A percentile compares a stretch with the other conserved stretches of the same genome.
phyloP scores from a whole-genome alignment of 2,329 filamentous ascomycete species.

The Sporothrix globosa region DNA sequence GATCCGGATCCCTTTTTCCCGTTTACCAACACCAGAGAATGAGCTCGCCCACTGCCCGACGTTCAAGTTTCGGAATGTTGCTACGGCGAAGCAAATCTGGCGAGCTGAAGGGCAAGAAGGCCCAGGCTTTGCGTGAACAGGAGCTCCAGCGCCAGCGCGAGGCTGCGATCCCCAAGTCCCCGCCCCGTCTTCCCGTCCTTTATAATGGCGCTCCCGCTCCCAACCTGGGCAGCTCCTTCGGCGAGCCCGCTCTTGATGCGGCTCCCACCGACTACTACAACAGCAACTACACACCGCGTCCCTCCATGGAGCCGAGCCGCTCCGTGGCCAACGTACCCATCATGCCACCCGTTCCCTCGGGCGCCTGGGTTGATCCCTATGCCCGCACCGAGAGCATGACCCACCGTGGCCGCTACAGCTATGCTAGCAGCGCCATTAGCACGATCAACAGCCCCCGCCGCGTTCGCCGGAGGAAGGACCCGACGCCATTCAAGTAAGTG shows the following conservation, averaged over 20 bases:
- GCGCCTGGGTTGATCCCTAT: constrained; percentile 72
- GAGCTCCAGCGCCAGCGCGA: constrained; percentile 57
- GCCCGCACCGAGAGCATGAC: constrained; percentile 92
- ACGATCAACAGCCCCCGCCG: constrained; percentile 90
- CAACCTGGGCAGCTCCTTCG: constrained; percentile 51
- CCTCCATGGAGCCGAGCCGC: constrained; percentile 58
- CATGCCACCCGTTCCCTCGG: constrained; percentile 63
- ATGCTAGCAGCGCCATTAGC: constrained; percentile 88
- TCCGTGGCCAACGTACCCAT: constrained; percentile 52
- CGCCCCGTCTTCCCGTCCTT: constrained; percentile 58
- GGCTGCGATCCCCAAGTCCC: constrained; percentile 50
- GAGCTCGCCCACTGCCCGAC: constrained; percentile 42
- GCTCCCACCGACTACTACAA: constrained; percentile 32
- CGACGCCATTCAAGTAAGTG: constrained; percentile 96
- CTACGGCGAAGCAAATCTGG: constrained; percentile 70
- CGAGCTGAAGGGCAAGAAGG: constrained; percentile 66
- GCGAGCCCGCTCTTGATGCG: constrained; percentile 60
- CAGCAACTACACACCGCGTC: constrained; percentile 45
- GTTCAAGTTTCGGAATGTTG: constrained; percentile 60
- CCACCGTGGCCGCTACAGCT: constrained; percentile 93
- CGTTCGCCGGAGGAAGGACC: constrained; percentile 92
- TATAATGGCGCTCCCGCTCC: constrained; percentile 53
- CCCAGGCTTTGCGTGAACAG: constrained; percentile 56
- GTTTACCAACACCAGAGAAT: constrained; percentile 41
- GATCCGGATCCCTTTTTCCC: neutral